Base-by-base conservation (phyloP, 2,329 filamentous ascomycete species). In the Penicillium fuscoglaucum region DNA sequence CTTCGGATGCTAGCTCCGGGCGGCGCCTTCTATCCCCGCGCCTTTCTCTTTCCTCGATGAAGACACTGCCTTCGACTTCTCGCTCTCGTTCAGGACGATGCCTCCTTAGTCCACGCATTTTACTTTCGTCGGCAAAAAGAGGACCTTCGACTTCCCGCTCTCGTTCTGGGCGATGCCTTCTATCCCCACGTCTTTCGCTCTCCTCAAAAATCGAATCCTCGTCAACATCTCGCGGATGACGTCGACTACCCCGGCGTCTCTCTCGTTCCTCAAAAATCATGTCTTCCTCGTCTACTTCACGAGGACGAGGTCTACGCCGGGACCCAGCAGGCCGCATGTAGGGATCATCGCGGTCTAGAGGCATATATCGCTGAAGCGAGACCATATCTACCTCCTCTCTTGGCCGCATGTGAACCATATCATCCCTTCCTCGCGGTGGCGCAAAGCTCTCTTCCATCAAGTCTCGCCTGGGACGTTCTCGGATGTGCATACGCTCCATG, bases 401-500 rank as follows among this genome's bases (percentile, higher is more conserved):
- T 48, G 73, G 67, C 55, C 70, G 66, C 44, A 69, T 67, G 29
- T 73, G 55, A 13, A 70, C 68, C 58, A 76, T 52, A 6, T 68
- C 68, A 4, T 69, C 73, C 21, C 70, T 71, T 21, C 64, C 65
- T 21, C 69, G 63, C 29, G 66, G 70, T 9, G 66, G 68, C 10
- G 67, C 65, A 61, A 71, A 71, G 51, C 70, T 68, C 51, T 76
- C 72, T 55, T 67, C 68, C 29, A 75, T 57, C 46, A 76, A 72
- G 26, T 76, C 74, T 21, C 73, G 71, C 10, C 64, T 66, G 10
- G 68, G 62, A 7, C 66, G 67, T 17, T 78, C 77, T 40, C 77
- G 74, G 12, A 78, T 68, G 21, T 78, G 76, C 52, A 76, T 66
- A 17, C 74, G 71, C 39, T 75, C 73, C n/a, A 73, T 68, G 31